Conservation (phyloP, 495 filamentous ascomycete genomes). For the Hypoxylon fragiforme region DNA sequence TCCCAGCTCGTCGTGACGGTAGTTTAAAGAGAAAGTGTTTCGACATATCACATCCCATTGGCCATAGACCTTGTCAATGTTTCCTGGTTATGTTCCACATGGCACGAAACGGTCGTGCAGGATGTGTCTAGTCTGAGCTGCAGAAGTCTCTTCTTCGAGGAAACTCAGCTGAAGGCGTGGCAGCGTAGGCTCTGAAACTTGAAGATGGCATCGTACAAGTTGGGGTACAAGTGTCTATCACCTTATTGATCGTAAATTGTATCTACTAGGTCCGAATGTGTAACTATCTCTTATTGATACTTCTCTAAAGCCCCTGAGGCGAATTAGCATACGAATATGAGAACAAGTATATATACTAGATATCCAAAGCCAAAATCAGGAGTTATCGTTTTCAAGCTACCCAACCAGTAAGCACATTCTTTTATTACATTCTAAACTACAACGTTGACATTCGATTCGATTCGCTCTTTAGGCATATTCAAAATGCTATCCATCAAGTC, state of each 20-base stretch:
- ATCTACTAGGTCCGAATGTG: background rate
- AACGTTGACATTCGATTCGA: background rate
- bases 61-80: background rate
- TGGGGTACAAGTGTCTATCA: conserved; percentile 8
- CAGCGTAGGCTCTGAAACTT: background rate
- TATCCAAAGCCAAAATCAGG: background rate
- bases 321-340: background rate
- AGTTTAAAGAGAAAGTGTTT: conserved; percentile 7
- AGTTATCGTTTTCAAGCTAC: background rate
- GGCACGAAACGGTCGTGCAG: conserved; percentile 36
- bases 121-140: conserved; percentile 20
- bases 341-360: background rate
- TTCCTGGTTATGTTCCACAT: conserved; percentile 6
- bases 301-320: background rate
- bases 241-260: conserved; percentile 7
- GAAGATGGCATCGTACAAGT: conserved; percentile 7
- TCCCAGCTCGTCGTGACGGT: background rate
- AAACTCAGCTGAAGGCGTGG: conserved; percentile 16
- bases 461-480: conserved; percentile 7
- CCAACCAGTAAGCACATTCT: background rate
- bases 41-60: background rate
- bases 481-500: conserved; percentile 16
- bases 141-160: background rate
- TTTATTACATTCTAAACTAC: conserved; percentile 4
- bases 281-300: background rate